Conservation (phyloP, 208 protist genomes). For the Wallacemonas sp. region DNA sequence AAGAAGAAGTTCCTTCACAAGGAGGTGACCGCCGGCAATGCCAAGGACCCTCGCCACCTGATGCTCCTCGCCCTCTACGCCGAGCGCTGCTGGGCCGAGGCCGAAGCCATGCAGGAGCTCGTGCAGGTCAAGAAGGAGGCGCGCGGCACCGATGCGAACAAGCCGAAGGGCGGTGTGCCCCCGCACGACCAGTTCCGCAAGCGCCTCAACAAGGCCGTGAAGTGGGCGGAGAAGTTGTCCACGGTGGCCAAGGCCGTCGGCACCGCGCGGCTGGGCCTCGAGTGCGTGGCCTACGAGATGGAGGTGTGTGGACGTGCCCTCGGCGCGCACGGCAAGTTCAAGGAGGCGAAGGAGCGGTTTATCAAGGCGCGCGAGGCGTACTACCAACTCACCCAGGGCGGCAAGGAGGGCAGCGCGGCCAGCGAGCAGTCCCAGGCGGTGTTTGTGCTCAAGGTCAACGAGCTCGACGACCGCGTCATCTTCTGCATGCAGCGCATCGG, state of each 20-base stretch:
- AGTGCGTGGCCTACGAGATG: constrained; percentile 64
- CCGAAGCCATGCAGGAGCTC: constrained; percentile 64
- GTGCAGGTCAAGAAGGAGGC: constrained; percentile 40
- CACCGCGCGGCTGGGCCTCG: constrained; percentile 42
- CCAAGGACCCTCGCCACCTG: constrained; percentile 62
- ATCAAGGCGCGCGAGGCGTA: constrained; percentile 54
- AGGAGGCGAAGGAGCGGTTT: constrained; percentile 63
- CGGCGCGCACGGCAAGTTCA: constrained; percentile 51
- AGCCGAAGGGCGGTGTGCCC: constrained; percentile 59
- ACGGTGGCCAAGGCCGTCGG: constrained; percentile 54
- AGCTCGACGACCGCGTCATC: constrained; percentile 82
- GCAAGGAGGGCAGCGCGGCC: constrained; percentile 1
- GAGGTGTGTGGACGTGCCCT: constrained; percentile 58
- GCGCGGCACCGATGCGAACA: constrained; percentile 32
- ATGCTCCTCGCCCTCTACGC: constrained; percentile 81
- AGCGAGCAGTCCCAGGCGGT: constrained; percentile 40
- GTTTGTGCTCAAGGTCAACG: constrained; percentile 61
- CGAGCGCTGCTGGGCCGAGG: constrained; percentile 83
- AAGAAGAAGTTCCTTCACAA: constrained; percentile 81
- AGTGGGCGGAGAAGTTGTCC: constrained; percentile 69
- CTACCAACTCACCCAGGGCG: constrained; percentile 26
- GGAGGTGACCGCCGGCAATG: constrained; percentile 66
- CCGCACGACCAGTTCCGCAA: constrained; percentile 73
- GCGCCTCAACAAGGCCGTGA: constrained; percentile 84
- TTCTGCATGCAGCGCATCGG: constrained; percentile 85